Evolutionary conservation across 2,329 filamentous ascomycete species (phyloP).

Genomic region (Exophiala dermatitidis): DNA sequence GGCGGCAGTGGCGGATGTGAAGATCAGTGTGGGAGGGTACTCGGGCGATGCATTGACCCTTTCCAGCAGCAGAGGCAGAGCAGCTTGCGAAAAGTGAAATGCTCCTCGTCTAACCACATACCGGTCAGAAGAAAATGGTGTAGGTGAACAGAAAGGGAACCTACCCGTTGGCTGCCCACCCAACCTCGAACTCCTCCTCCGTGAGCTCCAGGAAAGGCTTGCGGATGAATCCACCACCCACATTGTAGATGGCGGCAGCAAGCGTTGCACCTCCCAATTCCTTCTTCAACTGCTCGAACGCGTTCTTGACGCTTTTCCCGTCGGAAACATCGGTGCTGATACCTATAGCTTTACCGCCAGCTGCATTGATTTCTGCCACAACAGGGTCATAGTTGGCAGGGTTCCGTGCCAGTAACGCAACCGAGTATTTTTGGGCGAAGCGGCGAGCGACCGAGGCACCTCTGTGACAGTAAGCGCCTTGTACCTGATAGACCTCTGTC

Average conservation of each 20-base stretch:
- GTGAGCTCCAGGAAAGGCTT: slow-evolving; percentile 57
- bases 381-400: slow-evolving; percentile 50
- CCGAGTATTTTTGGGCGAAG: slow-evolving; percentile 52
- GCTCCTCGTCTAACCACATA: slow-evolving; percentile 47
- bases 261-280: slow-evolving; percentile 43
- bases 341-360: slow-evolving; percentile 53
- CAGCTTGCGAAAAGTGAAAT: slow-evolving; percentile 66
- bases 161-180: slow-evolving; percentile 46
- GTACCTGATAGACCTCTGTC: neutral
- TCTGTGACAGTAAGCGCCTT: slow-evolving; percentile 24
- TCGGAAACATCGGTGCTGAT: slow-evolving; percentile 54
- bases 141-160: slow-evolving; percentile 11
- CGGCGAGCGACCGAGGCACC: slow-evolving; percentile 54
- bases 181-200: slow-evolving; percentile 49
- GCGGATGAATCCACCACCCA: slow-evolving; percentile 49
- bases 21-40: slow-evolving; percentile 70
- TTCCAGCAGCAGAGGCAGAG: slow-evolving; percentile 63
- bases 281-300: slow-evolving; percentile 48
- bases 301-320: slow-evolving; percentile 45
- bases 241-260: slow-evolving; percentile 55
- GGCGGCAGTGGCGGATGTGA: slow-evolving; percentile 80
- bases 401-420: slow-evolving; percentile 54
- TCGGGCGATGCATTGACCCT: slow-evolving; percentile 46
- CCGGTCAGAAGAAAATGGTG: neutral
- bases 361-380: slow-evolving; percentile 53